Evolutionary conservation across 2,329 filamentous ascomycete genomes (phyloP).

Genomic region (Onygenales sp.): DNA sequence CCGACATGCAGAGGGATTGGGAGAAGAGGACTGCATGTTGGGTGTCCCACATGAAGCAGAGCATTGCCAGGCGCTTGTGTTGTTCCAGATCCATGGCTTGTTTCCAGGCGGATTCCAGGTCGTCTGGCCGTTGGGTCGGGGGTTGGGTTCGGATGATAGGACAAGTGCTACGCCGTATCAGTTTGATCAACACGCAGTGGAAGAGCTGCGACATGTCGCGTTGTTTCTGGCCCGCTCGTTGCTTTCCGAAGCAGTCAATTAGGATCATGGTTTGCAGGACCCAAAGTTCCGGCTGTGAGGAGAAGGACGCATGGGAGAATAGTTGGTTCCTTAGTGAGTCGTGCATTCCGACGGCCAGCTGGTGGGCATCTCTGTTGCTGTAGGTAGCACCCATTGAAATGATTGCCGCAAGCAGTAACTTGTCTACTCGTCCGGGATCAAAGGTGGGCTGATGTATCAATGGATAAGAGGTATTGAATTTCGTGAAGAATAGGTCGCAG

Average conservation of each 20-base stretch:
- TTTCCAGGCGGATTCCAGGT: conserved; percentile 41
- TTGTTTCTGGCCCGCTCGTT: conserved; percentile 52
- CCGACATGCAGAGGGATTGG: conserved; percentile 58
- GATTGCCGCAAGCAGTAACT: conserved; percentile 46
- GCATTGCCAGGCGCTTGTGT: conserved; percentile 49
- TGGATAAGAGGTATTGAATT: conserved; percentile 53
- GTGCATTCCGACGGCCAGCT: conserved; percentile 53
- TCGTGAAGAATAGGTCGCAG: conserved; percentile 50
- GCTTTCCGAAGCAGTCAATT: conserved; percentile 57
- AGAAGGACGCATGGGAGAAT: conserved; percentile 50
- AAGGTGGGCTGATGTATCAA: conserved; percentile 52
- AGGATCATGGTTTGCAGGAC: conserved; percentile 52
- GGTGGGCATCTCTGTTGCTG: conserved; percentile 48
- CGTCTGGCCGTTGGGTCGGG: conserved; percentile 24
- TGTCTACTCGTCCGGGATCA: conserved; percentile 39
- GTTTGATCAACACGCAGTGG: conserved; percentile 46
- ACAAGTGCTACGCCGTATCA: conserved; percentile 45
- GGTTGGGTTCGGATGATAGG: conserved; percentile 35
- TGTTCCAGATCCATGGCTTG: conserved; percentile 48
- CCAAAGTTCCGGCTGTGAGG: conserved; percentile 51
- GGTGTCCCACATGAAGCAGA: conserved; percentile 59
- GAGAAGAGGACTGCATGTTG: conserved; percentile 57
- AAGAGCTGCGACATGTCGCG: conserved; percentile 56
- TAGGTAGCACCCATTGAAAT: conserved; percentile 55
- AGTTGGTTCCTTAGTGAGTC: conserved; percentile 51